Evolutionary conservation across 345 rosid genomes (phyloP).

Genomic region (Eucalyptus victrix): DNA sequence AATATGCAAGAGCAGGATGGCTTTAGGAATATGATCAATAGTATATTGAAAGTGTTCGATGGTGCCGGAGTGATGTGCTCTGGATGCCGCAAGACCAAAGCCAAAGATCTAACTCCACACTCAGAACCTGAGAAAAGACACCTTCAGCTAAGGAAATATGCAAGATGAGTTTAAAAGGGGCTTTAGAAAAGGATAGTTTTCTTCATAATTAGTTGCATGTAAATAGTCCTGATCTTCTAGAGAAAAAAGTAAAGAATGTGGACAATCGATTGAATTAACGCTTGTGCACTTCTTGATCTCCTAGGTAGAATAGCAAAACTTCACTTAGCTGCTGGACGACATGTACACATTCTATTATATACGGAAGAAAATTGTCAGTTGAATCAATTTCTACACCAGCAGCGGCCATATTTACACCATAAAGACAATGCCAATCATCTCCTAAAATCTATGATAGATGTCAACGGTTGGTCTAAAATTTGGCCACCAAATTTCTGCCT

Average conservation of each 20-base stretch:
- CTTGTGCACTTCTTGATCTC: background rate
- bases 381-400: background rate
- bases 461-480: background rate
- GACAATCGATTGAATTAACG: background rate
- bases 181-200: background rate
- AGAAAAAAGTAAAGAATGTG: background rate
- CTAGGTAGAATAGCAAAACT: background rate
- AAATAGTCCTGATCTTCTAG: background rate
- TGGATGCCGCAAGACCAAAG: constrained; percentile 67
- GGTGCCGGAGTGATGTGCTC: constrained; percentile 41
- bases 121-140: constrained; percentile 36
- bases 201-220: background rate
- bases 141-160: background rate
- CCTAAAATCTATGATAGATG: background rate
- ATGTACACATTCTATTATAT: background rate
- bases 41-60: constrained; percentile 59
- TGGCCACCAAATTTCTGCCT: background rate
- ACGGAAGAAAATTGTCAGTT: background rate
- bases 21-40: constrained; percentile 16
- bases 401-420: background rate
- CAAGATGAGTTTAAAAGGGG: background rate
- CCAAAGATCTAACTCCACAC: constrained; percentile 81
- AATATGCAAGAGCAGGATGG: background rate
- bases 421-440: background rate
- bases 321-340: background rate